Percentiles rank a stretch among this genome's conserved stretches.
phyloP scores from a whole-genome alignment of 2,329 filamentous ascomycete genomes.

The Onygenales sp. region DNA sequence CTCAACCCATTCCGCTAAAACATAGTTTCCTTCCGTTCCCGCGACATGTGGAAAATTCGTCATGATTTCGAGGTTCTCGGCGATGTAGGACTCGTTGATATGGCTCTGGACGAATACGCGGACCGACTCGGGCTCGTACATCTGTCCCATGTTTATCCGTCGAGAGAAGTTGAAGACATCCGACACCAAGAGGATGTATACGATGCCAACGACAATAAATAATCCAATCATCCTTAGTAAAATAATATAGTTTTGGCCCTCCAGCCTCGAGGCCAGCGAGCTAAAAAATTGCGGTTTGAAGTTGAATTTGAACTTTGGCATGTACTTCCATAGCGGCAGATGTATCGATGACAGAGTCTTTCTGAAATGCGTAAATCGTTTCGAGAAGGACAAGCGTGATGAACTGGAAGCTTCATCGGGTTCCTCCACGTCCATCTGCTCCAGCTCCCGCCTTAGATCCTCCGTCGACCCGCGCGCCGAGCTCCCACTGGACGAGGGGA shows the following conservation, averaged over 20 bases:
- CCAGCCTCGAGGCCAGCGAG: slow-evolving; percentile 23
- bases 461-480: slow-evolving; percentile 47
- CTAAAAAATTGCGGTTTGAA: slow-evolving; percentile 29
- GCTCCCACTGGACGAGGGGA: slow-evolving; percentile 45
- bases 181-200: slow-evolving; percentile 79
- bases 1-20: slow-evolving; percentile 74
- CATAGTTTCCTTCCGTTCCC: slow-evolving; percentile 87
- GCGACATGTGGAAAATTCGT: slow-evolving; percentile 83
- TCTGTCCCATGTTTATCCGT: slow-evolving; percentile 54
- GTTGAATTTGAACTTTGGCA: slow-evolving; percentile 31
- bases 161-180: slow-evolving; percentile 65
- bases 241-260: slow-evolving; percentile 53
- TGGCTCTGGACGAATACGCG: slow-evolving; percentile 63
- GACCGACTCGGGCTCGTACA: slow-evolving; percentile 77
- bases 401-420: slow-evolving; percentile 31
- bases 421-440: slow-evolving; percentile 82
- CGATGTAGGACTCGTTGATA: slow-evolving; percentile 60
- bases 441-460: slow-evolving; percentile 68
- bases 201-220: slow-evolving; percentile 62
- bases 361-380: slow-evolving; percentile 47
- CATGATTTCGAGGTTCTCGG: slow-evolving; percentile 64
- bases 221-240: slow-evolving; percentile 66
- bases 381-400: slow-evolving; percentile 38
- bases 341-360: slow-evolving; percentile 49
- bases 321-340: slow-evolving; percentile 39